Evolutionary conservation across 106 monocot species (phyloP), one percentile per base, ranked within the genome.

Genomic region (Alisma plantagoaquatica): DNA sequence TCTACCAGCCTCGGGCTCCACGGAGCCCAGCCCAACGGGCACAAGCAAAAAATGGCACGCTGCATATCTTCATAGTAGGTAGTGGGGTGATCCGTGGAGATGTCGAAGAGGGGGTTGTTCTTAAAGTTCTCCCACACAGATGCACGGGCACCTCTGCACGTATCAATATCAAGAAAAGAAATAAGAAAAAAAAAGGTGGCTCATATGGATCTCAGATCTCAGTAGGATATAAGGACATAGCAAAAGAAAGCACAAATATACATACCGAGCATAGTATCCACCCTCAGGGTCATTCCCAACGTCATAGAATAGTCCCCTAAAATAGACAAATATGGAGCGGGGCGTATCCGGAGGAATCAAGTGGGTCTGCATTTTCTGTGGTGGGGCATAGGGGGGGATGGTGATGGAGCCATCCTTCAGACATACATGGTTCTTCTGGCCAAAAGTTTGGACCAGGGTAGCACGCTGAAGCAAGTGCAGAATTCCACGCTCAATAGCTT

Each of bases 181-280:
- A 82, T 82, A 62, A 77, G 77, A 15, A 82, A 82, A 7, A 82
- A 69, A 28, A 82, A 82, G 43, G 76, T 82, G 55, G 74, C 82
- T 77, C 82, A 82, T n/a, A 82, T 58, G 2, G 82, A 73, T 12
- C 77, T 77, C 2, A n/a, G n/a, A n/a, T n/a, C n/a, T n/a, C n/a
- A n/a, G n/a, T n/a, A n/a, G n/a, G n/a, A n/a, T n/a, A 24, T 29
- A 0, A 57, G 29, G 33, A 18, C 15, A 15, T 27, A 10, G 23
- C 4, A 2, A 45, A 6, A 11, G 10, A 15, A 18, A 22, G 19
- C 7, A 9, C 48, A 6, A 17, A 19, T n/a, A n/a, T n/a, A n/a
- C n/a, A 62, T 77, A 77, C 82, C 82, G 76, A 31, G 82, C 82
- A 48, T 82, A 82, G 41, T 82, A 82, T 25, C 82, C 82, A 25